These are phyloP conservation scores for Thelonectria discophora DNA, from an alignment of 2,329 filamentous ascomycete genomes.

Conservation along the genomic window DNA sequence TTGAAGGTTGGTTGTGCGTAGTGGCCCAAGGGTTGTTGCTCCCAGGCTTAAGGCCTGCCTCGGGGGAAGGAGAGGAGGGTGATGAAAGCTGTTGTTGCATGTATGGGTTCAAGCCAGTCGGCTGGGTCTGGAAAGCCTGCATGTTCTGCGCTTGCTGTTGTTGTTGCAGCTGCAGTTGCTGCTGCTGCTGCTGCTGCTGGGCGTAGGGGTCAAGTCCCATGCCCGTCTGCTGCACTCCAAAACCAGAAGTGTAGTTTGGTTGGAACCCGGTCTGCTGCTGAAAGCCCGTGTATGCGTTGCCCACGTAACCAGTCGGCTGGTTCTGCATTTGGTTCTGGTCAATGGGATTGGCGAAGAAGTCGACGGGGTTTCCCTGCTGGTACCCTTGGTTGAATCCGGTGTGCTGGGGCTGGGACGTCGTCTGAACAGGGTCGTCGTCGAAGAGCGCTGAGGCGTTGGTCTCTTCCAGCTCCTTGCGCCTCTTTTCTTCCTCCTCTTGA, in stretches of 20 bases:
- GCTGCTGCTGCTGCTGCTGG: conserved; percentile 56
- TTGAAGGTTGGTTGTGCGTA: conserved; percentile 60
- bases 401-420: conserved; percentile 70
- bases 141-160: conserved; percentile 44
- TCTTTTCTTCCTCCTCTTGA: conserved; percentile 90
- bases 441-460: conserved; percentile 89
- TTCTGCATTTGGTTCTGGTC: conserved; percentile 79
- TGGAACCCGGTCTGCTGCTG: conserved; percentile 60
- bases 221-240: conserved; percentile 67
- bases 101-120: conserved; percentile 65
- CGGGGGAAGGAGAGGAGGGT: conserved; percentile 58
- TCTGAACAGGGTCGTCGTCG: conserved; percentile 74
- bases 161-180: conserved; percentile 55
- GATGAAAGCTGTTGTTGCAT: conserved; percentile 52
- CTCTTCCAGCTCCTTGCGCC: conserved; percentile 86
- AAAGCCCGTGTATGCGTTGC: conserved; percentile 65
- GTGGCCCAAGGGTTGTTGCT: conserved; percentile 95
- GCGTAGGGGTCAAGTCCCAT: conserved; percentile 77
- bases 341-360: conserved; percentile 97
- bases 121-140: conserved; percentile 60
- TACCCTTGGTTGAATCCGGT: conserved; percentile 98
- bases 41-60: conserved; percentile 74
- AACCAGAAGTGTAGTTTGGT: conserved; percentile 73
- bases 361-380: conserved; percentile 93
- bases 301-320: conserved; percentile 80